Percentiles rank a stretch among this genome's conserved stretches.
These are phyloP conservation scores for Tolypocladium endophyticum DNA, from an alignment of 2,329 filamentous ascomycete species.

Conservation along the genomic window DNA sequence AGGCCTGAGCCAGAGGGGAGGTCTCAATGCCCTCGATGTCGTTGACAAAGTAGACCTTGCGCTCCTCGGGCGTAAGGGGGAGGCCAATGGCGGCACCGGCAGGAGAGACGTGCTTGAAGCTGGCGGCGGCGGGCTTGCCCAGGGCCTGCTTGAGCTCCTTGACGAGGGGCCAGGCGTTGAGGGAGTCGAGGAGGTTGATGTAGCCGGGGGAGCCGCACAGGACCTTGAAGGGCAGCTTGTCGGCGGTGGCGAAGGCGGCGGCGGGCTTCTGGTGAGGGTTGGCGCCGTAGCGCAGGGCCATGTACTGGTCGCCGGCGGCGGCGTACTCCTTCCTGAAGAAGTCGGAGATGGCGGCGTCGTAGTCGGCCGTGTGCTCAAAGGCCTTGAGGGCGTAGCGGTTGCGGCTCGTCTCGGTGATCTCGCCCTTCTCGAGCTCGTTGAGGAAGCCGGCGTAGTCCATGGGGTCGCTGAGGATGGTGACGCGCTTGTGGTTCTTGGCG, in stretches of 20 bases:
- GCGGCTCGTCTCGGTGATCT: conserved; percentile 75
- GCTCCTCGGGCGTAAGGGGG: conserved; percentile 75
- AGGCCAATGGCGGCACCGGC: conserved; percentile 92
- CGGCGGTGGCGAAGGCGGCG: conserved; percentile 64
- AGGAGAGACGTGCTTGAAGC: conserved; percentile 98
- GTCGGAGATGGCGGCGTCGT: conserved; percentile 86
- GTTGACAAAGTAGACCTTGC: conserved; percentile 97
- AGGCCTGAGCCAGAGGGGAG: conserved; percentile 83
- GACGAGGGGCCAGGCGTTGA: conserved; percentile 95
- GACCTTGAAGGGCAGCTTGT: conserved; percentile 85
- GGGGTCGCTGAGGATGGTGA: conserved; percentile 93
- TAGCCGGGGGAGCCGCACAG: conserved; percentile 85
- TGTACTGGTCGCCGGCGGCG: conserved; percentile 68
- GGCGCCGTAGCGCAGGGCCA: conserved; percentile 83
- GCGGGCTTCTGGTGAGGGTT: conserved; percentile 99
- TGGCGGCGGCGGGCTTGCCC: conserved; percentile 80
- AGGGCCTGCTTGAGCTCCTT: conserved; percentile 91
- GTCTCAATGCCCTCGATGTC: conserved; percentile 83
- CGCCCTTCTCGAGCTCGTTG: conserved; percentile 76
- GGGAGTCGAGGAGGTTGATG: conserved; percentile 91
- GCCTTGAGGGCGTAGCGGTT: conserved; percentile 92
- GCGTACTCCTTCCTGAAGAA: conserved; percentile 99
- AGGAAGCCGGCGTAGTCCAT: conserved; percentile 91
- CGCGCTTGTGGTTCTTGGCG: conserved; percentile 93
- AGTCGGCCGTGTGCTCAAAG: conserved; percentile 96